A percentile compares a stretch with the other conserved stretches of the same genome.
These are phyloP conservation scores for Fusarium concolor DNA, from an alignment of 2,329 filamentous ascomycete species.

Conservation along the genomic window DNA sequence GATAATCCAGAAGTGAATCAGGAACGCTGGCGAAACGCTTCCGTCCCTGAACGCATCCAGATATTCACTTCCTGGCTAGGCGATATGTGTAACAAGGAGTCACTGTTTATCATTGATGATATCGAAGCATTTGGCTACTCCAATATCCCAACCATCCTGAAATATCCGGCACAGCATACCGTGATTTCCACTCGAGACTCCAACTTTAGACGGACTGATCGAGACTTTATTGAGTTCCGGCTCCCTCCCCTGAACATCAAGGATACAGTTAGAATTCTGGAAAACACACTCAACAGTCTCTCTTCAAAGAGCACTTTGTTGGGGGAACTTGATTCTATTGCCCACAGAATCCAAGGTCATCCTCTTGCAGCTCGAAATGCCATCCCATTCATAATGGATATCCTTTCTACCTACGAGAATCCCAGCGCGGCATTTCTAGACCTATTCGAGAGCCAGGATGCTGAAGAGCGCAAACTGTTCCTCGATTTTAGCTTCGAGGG, in stretches of 20 bases:
- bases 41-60: rapidly evolving
- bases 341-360: rapidly evolving
- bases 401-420: rapidly evolving
- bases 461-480: neutral
- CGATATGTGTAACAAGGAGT: rapidly evolving
- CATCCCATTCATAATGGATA: rapidly evolving
- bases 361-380: neutral
- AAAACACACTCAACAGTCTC: rapidly evolving
- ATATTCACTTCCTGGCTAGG: neutral
- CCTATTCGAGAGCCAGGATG: neutral
- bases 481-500: neutral
- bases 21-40: neutral
- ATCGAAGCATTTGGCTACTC: neutral
- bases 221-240: neutral
- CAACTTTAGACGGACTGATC: neutral
- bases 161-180: rapidly evolving
- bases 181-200: neutral
- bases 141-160: rapidly evolving
- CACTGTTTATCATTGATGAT: neutral
- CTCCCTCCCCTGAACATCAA: rapidly evolving
- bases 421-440: neutral
- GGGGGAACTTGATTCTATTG: neutral
- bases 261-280: neutral
- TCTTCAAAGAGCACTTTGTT: rapidly evolving
- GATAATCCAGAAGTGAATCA: rapidly evolving